These are phyloP conservation scores for Globisporangium nodosum DNA, from an alignment of 352 stramenopile species.

Conservation along the genomic window DNA sequence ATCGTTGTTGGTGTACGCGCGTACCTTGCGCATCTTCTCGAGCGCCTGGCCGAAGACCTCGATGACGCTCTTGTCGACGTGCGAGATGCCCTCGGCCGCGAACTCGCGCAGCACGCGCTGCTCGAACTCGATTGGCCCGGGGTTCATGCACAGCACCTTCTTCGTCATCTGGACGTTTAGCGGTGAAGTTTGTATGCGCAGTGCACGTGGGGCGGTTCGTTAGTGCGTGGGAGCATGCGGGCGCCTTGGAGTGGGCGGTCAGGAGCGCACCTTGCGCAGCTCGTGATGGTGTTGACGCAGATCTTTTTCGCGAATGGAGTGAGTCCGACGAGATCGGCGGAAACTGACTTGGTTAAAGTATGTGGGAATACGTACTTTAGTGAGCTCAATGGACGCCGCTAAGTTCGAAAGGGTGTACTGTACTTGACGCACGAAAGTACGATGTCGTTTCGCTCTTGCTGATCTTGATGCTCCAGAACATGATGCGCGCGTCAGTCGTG, in stretches of 20 bases:
- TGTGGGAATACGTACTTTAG: not conserved
- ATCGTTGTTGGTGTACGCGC: too few species aligned
- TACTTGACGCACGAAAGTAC: too few species aligned
- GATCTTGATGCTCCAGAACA: not conserved
- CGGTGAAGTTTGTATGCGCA: too few species aligned
- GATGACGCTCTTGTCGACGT: slow-evolving; percentile 75
- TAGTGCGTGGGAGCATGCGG: too few species aligned
- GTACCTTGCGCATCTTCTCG: slow-evolving; percentile 70
- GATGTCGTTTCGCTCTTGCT: not conserved
- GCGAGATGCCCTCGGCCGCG: slow-evolving; percentile 66
- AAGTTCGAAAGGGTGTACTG: too few species aligned
- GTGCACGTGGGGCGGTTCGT: too few species aligned
- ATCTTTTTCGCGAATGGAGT: not conserved
- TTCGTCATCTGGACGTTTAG: slow-evolving; percentile 44
- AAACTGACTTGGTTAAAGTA: not conserved
- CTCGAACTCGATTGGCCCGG: slow-evolving; percentile 80
- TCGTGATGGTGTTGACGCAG: not conserved
- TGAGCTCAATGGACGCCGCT: not conserved
- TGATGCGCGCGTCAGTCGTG: not conserved
- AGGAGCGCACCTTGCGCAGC: not conserved
- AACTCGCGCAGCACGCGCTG: slow-evolving; percentile 63
- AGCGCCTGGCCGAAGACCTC: slow-evolving; percentile 70
- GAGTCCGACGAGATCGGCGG: not conserved
- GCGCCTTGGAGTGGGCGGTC: too few species aligned
- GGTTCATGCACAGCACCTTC: slow-evolving; percentile 75